Conservation (phyloP, 1,139 yeast genomes). For the Saccharomyces hybrid region DNA sequence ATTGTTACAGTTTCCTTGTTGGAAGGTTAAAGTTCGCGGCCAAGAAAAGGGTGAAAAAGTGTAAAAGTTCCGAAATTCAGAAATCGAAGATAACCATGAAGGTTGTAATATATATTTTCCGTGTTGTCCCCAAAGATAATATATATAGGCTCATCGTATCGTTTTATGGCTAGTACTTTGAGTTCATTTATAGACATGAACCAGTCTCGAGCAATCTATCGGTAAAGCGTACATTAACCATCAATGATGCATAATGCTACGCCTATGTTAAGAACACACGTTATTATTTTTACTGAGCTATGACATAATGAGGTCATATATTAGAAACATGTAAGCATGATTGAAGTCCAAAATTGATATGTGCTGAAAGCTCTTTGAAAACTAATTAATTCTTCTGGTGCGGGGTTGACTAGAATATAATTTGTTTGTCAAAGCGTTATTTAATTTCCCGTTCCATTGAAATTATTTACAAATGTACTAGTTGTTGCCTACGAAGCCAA, state of each 20-base stretch:
- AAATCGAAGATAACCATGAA: neutral
- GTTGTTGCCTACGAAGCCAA: neutral
- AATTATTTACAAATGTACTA: neutral
- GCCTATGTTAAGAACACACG: neutral
- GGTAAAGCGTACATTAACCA: neutral
- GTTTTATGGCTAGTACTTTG: neutral
- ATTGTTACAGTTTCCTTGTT: neutral
- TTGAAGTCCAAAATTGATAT: neutral
- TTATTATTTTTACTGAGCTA: neutral
- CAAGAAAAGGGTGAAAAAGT: neutral
- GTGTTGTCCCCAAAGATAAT: neutral
- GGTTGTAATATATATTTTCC: neutral
- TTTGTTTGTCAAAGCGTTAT: neutral
- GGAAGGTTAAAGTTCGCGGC: neutral
- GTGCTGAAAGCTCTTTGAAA: neutral
- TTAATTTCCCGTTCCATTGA: neutral
- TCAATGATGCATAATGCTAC: neutral
- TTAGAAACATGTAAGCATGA: neutral
- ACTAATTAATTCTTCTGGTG: neutral
- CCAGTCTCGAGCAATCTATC: neutral
- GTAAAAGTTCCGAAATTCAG: neutral
- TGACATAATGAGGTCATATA: neutral
- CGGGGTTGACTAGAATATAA: neutral
- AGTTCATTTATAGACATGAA: neutral
- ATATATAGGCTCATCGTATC: neutral